Conservation (phyloP, 192 early-diverging fungal species). For the Linnemannia exigua region DNA sequence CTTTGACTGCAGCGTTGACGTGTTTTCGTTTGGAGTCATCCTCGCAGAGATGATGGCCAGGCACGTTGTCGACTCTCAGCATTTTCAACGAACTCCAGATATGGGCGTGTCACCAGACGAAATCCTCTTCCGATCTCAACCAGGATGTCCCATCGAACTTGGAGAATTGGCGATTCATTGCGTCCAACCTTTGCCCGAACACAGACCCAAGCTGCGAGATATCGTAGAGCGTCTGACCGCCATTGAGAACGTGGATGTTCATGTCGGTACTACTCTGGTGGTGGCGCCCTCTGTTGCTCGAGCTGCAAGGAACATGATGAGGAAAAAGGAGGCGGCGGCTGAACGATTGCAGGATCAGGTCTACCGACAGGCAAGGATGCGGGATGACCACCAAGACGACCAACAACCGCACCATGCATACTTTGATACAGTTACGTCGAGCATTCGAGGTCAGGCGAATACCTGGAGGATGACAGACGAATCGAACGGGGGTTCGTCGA, state of each 20-base stretch:
- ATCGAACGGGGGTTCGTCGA: slow-evolving; percentile 15
- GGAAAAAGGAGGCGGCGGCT: slow-evolving; percentile 16
- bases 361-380: not conserved
- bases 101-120: slow-evolving; percentile 46
- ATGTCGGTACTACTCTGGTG: slow-evolving; percentile 45
- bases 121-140: slow-evolving; percentile 43
- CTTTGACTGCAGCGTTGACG: slow-evolving; percentile 55
- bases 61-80: slow-evolving; percentile 48
- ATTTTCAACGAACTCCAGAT: slow-evolving; percentile 42
- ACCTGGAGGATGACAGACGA: slow-evolving; percentile 38
- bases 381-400: not conserved
- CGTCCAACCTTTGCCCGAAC: slow-evolving; percentile 29
- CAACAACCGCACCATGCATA: not conserved
- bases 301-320: slow-evolving; percentile 50
- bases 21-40: slow-evolving; percentile 53
- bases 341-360: slow-evolving; percentile 4
- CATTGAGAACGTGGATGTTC: slow-evolving; percentile 52
- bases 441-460: slow-evolving; percentile 19
- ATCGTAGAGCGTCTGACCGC: slow-evolving; percentile 42
- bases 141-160: slow-evolving; percentile 39
- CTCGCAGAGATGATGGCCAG: slow-evolving; percentile 56
- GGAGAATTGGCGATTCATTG: slow-evolving; percentile 45
- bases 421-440: slow-evolving; percentile 11
- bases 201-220: slow-evolving; percentile 33
- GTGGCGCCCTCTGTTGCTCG: slow-evolving; percentile 50